Evolutionary conservation across 2,329 filamentous ascomycete species (phyloP), one percentile per base, ranked within the genome.

Genomic region (Ceratocystis cubensis): DNA sequence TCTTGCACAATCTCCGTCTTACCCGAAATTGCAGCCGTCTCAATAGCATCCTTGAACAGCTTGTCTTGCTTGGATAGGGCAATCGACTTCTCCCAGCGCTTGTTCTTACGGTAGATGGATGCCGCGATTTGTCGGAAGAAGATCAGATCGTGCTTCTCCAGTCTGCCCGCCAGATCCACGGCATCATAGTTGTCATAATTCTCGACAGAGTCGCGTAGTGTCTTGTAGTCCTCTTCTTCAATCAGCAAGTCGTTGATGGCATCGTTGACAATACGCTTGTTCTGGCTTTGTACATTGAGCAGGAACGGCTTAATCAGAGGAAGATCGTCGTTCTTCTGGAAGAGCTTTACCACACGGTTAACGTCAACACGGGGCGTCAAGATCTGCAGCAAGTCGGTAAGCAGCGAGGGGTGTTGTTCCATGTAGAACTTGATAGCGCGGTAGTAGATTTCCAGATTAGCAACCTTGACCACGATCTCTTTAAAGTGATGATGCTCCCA

Each of bases 401-500:
- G 80, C 59, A 99, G 83, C 13, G 93, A 90, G 44, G 94, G 94
- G 75, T 99, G 94, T 78, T 99, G 91, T 78, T 97, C 91, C 50
- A 99, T 85, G 76, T 97, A 97, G 78, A 96, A 96, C 80, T 93
- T 96, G 74, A 97, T 83, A 33, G 90, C 91, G 65, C 93, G 89
- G 82, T 99, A 99, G 81, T 97, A 99, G 73, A 99, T 99, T 78
- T 99, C 95, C 73, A 99, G 79, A 78, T 99, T 99, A 73, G 92
- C 90, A 70, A 96, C 93, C 84, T 99, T 99, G 78, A 96, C 86
- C 67, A 96, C 83, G 64, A 96, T 97, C 75, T 99, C 95, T 82
- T 99, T 99, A 86, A 99, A 99, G 62, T 95, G 94, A 75, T 96
- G 91, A 78, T 99, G 94, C 76, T 99, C 95, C 94, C 94, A 99